Percentiles rank a stretch among this genome's conserved stretches.
Conservation (phyloP, 768 basidiomycete species). For the Suillus weaverae region DNA sequence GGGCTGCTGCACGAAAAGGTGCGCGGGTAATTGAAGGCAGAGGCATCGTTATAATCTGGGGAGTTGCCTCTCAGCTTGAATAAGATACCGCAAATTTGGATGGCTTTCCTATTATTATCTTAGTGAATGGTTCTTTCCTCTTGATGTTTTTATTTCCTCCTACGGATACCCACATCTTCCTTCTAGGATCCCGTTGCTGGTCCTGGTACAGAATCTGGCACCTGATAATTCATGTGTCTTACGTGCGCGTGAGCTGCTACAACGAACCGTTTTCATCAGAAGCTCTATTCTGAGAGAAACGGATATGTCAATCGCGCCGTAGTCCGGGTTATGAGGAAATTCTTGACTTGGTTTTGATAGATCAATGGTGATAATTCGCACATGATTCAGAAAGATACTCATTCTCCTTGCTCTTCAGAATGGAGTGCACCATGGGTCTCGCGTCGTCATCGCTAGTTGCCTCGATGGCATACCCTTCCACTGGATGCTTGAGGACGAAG, state of each 20-base stretch:
- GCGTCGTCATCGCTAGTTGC: constrained; percentile 49
- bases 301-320: constrained; percentile 49
- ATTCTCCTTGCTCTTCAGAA: constrained; percentile 45
- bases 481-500: constrained; percentile 53
- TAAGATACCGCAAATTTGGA: constrained; percentile 77
- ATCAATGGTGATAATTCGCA: constrained; percentile 41
- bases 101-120: constrained; percentile 43
- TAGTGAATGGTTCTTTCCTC: background rate
- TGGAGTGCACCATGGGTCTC: constrained; percentile 44
- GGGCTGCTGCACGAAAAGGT: constrained; percentile 75
- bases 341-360: constrained; percentile 29
- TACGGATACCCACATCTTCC: background rate
- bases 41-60: constrained; percentile 69
- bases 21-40: constrained; percentile 78
- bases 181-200: constrained; percentile 62
- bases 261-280: background rate
- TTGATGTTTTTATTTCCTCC: background rate
- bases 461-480: background rate
- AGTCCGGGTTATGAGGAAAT: constrained; percentile 48
- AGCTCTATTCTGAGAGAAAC: constrained; percentile 59
- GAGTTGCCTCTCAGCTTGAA: constrained; percentile 58
- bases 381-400: constrained; percentile 78
- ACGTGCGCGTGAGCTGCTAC: constrained; percentile 55
- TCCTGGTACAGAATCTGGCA: constrained; percentile 64
- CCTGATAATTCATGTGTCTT: constrained; percentile 59